A percentile compares a stretch with the other conserved stretches of the same genome.
Conservation (phyloP, 306 rosid genomes). For the Pterocarpus santalinus region DNA sequence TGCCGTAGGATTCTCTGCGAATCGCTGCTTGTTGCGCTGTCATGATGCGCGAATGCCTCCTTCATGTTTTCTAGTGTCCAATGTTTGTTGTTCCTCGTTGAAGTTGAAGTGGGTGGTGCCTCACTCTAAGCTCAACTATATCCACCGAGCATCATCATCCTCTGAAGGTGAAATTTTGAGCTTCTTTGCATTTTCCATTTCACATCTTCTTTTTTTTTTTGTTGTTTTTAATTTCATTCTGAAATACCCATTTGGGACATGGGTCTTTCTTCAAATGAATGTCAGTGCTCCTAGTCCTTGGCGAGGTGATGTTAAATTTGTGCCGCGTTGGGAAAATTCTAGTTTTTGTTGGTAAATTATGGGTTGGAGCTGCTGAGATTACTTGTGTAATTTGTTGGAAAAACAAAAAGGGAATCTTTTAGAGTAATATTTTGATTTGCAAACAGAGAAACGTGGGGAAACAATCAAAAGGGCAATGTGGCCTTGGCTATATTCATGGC, state of each 20-base stretch:
- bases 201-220: conserved; percentile 24
- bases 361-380: conserved; percentile 20
- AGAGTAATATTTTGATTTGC: no score
- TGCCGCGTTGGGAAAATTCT: not conserved
- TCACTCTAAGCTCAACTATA: conserved; percentile 57
- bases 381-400: not conserved
- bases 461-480: no score
- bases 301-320: not conserved
- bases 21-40: conserved; percentile 39
- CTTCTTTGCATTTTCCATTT: conserved; percentile 37
- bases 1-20: conserved; percentile 48
- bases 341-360: conserved; percentile 3
- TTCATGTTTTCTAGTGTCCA: conserved; percentile 40
- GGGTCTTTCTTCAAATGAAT: conserved; percentile 20
- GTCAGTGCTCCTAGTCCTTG: not conserved
- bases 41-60: conserved; percentile 26
- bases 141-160: conserved; percentile 57
- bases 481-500: no score
- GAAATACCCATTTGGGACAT: conserved; percentile 15
- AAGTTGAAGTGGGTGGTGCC: conserved; percentile 3
- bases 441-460: no score
- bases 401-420: no score
- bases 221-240: conserved; percentile 14
- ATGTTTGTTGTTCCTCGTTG: conserved; percentile 38
- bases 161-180: conserved; percentile 61